Conservation (phyloP, 2,329 filamentous ascomycete species). For the Hymenoscyphus albidus region DNA sequence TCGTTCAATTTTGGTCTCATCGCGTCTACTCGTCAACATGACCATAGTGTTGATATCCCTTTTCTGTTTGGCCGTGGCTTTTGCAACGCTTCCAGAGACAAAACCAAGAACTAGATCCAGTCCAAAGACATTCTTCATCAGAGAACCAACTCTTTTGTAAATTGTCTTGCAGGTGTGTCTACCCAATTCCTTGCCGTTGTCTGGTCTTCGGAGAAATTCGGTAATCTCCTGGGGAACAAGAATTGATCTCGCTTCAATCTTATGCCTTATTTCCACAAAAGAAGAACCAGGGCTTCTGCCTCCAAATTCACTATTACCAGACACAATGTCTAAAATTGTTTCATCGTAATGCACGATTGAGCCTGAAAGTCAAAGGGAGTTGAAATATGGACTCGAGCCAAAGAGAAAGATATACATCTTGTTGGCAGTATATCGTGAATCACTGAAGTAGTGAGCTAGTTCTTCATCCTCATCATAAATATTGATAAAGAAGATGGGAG, state of each 20-base stretch:
- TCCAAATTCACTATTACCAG: background rate
- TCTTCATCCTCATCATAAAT: background rate
- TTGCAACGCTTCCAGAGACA: slow-evolving; percentile 1
- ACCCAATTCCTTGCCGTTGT: background rate
- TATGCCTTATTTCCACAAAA: background rate
- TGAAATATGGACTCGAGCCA: background rate
- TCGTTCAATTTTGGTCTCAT: background rate
- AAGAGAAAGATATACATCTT: slow-evolving; percentile 5
- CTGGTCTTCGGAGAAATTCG: background rate
- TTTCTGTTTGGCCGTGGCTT: background rate
- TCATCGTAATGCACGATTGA: background rate
- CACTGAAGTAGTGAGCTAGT: background rate
- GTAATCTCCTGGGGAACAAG: background rate
- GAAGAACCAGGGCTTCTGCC: background rate
- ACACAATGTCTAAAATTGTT: background rate
- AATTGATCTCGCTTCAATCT: background rate
- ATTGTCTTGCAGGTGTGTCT: background rate
- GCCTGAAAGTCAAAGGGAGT: background rate
- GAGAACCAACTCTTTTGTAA: background rate
- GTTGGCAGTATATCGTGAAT: background rate
- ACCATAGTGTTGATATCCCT: slow-evolving; percentile 4
- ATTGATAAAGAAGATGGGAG: slow-evolving; percentile 4
- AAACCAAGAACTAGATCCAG: background rate
- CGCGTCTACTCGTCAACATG: background rate
- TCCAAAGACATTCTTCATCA: background rate